Base-by-base conservation (phyloP, 768 basidiomycete genomes). In the Polyporus arcularius region DNA sequence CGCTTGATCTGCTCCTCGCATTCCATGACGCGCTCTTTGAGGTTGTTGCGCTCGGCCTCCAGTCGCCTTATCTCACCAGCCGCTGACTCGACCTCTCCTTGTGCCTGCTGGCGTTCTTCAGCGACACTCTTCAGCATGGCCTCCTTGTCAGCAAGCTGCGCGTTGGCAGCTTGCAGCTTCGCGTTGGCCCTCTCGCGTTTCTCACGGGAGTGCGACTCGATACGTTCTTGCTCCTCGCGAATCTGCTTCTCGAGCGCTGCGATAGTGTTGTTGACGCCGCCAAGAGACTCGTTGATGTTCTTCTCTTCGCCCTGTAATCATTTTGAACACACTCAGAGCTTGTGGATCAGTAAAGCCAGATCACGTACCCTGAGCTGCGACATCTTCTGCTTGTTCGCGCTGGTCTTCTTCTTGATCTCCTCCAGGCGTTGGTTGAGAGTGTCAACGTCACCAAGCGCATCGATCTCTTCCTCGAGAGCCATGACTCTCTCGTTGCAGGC, bases 151-250 rank as follows among this genome's bases (percentile, higher is more conserved):
- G 48, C 57, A 16, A 85, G 73, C 4, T 69, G 72, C 5, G 74
- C 71, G 50, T 78, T 80, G 16, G 82, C 81, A 11, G 70, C 70
- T 0, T 81, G 75, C 12, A 92, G 76, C 67, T 82, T 79, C 21
- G 74, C 73, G 47, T 83, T 79, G 4, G 78, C 78, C 63, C 85
- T 82, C 35, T 89, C 84, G 16, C 83, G 85, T 67, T 86, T 87
- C 12, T 76, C 82, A 65, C 89, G 85, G 3, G 84, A 84, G 62
- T 85, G 79, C 5, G 75, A 75, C 60, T 77, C 85, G 74, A 83
- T 78, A 43, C 80, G 84, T 32, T 71, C 74, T 6, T 79, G 76
- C 70, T 90, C 88, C 35, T 76, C 77, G 6, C 66, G 73, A 48
- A 94, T 86, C 53, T 82, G 76, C 16, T 71, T 65, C 2, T 83